Evolutionary conservation across 2,329 filamentous ascomycete genomes (phyloP).

Genomic region (Xylaria sp.): DNA sequence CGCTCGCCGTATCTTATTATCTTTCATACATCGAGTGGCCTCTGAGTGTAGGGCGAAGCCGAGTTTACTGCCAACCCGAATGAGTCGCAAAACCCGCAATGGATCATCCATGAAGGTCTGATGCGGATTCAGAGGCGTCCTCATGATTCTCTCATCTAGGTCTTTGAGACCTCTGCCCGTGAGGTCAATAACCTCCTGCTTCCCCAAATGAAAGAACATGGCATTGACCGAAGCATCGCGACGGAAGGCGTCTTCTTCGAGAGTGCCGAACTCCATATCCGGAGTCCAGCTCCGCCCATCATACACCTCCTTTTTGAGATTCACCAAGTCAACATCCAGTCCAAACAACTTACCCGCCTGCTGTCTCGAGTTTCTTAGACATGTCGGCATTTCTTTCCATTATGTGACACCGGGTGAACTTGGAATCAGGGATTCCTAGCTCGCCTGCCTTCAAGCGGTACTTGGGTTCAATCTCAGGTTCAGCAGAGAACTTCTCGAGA

Average conservation of each 20-base stretch:
- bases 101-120: constrained; percentile 20
- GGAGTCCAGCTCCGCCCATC: constrained; percentile 5
- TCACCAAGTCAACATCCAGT: constrained; percentile 14
- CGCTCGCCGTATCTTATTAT: constrained; percentile 2
- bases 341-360: constrained; percentile 12
- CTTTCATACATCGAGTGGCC: constrained; percentile 8
- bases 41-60: not conserved
- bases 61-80: constrained; percentile 15
- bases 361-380: constrained; percentile 18
- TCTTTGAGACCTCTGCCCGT: constrained; percentile 16
- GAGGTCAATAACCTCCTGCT: constrained; percentile 12
- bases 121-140: constrained; percentile 12
- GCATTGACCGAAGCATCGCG: constrained; percentile 19
- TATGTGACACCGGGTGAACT: constrained; percentile 11
- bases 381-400: constrained; percentile 12
- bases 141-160: constrained; percentile 11
- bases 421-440: constrained; percentile 10
- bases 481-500: constrained; percentile 5
- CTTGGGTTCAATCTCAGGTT: constrained; percentile 7
- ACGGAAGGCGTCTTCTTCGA: constrained; percentile 16
- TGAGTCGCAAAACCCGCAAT: constrained; percentile 15
- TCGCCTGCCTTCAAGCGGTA: constrained; percentile 4
- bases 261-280: constrained; percentile 9
- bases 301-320: constrained; percentile 18
- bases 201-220: constrained; percentile 14